These are phyloP conservation scores for Cyanidium caldarium DNA, from an alignment of 23 red algal species.

Conservation along the genomic window DNA sequence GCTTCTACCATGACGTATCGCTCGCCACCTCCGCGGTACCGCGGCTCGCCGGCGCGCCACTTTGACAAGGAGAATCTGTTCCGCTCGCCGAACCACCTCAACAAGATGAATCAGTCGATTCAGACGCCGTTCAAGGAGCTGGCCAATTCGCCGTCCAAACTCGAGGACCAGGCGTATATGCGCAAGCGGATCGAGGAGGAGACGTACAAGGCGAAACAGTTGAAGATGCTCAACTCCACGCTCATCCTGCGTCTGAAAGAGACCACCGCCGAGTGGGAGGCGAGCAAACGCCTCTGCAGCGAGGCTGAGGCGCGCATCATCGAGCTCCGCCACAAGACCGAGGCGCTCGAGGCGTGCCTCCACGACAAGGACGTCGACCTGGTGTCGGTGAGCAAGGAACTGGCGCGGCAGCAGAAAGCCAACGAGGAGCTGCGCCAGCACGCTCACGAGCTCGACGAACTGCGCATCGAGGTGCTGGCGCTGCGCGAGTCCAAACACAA, in stretches of 20 bases:
- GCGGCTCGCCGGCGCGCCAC: background rate
- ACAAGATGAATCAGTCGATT: background rate
- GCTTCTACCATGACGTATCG: no score
- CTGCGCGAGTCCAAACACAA: constrained; percentile 2
- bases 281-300: background rate
- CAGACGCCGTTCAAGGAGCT: constrained; percentile 4
- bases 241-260: background rate
- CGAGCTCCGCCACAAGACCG: background rate
- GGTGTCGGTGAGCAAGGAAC: constrained; percentile 1
- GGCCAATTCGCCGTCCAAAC: background rate
- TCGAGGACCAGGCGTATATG: background rate
- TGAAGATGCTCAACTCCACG: background rate
- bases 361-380: constrained; percentile 6
- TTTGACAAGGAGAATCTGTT: background rate
- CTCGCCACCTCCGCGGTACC: constrained; percentile 5
- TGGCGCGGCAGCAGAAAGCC: background rate
- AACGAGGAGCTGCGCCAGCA: background rate
- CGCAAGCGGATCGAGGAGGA: background rate
- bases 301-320: background rate
- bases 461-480: background rate
- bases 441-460: background rate
- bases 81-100: background rate
- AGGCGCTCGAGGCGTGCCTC: background rate
- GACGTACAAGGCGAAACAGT: background rate
- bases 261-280: background rate